phyloP scores from a whole-genome alignment of 805 yeast species.

The Candida oleophila region DNA sequence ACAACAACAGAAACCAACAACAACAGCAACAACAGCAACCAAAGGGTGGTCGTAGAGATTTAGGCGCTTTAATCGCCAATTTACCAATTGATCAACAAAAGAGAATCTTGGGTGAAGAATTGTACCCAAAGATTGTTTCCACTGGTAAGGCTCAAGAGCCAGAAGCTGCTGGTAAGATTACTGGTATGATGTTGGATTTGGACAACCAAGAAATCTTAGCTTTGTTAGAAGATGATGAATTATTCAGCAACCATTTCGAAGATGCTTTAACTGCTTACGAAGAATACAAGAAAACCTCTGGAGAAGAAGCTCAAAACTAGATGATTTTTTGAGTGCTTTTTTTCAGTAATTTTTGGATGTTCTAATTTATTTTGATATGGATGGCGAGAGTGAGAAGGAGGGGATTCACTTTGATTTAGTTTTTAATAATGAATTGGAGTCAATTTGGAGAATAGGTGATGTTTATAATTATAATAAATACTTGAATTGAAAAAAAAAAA shows the following conservation, averaged over 20 bases:
- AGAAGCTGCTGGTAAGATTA: conserved; percentile 96
- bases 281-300: conserved; percentile 70
- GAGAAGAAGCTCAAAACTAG: conserved; percentile 21
- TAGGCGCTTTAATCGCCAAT: conserved; percentile 62
- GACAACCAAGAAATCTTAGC: conserved; percentile 87
- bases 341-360: background rate
- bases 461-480: background rate
- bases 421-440: background rate
- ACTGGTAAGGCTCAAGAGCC: conserved; percentile 85
- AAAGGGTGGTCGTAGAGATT: conserved; percentile 34
- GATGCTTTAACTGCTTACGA: conserved; percentile 95
- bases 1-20: conserved; percentile 44
- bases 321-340: background rate
- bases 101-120: conserved; percentile 96
- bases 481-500: background rate
- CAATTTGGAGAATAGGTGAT: background rate
- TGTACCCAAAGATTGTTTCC: conserved; percentile 88
- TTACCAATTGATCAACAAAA: conserved; percentile 89
- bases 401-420: background rate
- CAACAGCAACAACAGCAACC: conserved; percentile 25
- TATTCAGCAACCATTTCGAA: conserved; percentile 85
- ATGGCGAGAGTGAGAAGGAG: background rate
- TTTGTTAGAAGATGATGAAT: conserved; percentile 84
- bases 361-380: background rate
- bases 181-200: conserved; percentile 98